Percentiles rank a stretch among this genome's conserved stretches.
Evolutionary conservation across 495 filamentous ascomycete species (phyloP).

Genomic region (Neurospora discreta): DNA sequence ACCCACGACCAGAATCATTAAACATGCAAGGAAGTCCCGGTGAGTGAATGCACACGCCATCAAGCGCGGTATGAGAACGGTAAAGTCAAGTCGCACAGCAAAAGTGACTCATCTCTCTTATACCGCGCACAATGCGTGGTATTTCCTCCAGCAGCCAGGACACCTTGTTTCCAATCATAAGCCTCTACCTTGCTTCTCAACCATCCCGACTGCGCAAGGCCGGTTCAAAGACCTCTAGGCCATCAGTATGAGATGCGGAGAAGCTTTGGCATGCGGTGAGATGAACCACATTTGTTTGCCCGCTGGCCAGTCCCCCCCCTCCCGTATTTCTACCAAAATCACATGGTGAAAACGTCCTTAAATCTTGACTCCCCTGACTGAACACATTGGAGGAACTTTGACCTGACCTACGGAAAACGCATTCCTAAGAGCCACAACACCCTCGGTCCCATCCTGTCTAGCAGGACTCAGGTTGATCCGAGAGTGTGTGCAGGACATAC

Average conservation of each 20-base stretch:
- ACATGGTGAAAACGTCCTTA: not conserved
- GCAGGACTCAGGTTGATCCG: slow-evolving; percentile 6
- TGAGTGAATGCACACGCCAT: not conserved
- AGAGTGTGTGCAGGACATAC: not conserved
- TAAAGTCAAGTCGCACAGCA: not conserved
- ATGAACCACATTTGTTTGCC: not conserved
- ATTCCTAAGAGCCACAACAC: not conserved
- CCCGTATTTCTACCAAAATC: not conserved
- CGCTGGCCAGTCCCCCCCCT: not conserved
- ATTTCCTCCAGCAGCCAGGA: not conserved
- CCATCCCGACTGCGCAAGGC: not conserved
- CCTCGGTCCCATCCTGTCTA: slow-evolving; percentile 7
- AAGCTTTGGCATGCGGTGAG: not conserved
- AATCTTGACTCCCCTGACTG: not conserved
- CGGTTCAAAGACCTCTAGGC: not conserved
- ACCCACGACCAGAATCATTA: not conserved
- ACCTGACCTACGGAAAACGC: slow-evolving; percentile 22
- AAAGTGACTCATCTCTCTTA: not conserved
- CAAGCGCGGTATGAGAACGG: not conserved
- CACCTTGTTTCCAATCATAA: not conserved
- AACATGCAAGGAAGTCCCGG: not conserved
- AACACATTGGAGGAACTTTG: slow-evolving; percentile 13
- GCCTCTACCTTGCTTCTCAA: not conserved
- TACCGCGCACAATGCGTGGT: not conserved
- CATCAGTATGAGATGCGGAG: not conserved